Evolutionary conservation across 345 rosid species (phyloP).

Genomic region (Luvunga scandens): DNA sequence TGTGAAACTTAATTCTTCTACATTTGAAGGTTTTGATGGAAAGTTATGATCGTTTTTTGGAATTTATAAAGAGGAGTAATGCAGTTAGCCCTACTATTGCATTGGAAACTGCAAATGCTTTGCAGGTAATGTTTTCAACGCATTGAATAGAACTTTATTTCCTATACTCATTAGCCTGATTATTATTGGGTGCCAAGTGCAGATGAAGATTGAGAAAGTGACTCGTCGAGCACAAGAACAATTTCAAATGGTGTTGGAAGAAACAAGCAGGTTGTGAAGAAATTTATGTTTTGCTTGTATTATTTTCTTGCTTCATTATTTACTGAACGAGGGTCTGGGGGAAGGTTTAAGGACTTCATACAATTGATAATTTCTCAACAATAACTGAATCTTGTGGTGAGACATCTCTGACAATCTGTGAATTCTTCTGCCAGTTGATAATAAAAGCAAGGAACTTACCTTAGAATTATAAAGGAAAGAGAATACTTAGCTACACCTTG

Average conservation of each 20-base stretch:
- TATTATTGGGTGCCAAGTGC: slow-evolving; percentile 21
- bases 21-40: slow-evolving; percentile 74
- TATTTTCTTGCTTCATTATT: slow-evolving; percentile 1
- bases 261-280: slow-evolving; percentile 74
- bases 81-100: slow-evolving; percentile 96
- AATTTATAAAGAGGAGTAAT: slow-evolving; percentile 89
- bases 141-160: neutral
- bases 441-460: neutral
- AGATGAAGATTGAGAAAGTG: slow-evolving; percentile 93
- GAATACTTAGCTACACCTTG: neutral
- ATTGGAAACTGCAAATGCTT: slow-evolving; percentile 89
- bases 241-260: slow-evolving; percentile 90
- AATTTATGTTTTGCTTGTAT: slow-evolving; percentile 14
- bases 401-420: neutral
- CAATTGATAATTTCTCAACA: neutral
- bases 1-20: slow-evolving; percentile 15
- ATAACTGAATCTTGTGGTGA: neutral
- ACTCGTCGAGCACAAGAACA: slow-evolving; percentile 98
- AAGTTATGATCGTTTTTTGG: slow-evolving; percentile 85
- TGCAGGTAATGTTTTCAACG: slow-evolving; percentile 72
- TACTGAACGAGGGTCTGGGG: neutral
- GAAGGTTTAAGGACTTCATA: neutral
- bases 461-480: neutral
- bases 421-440: neutral
- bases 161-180: slow-evolving; percentile 10